Evolutionary conservation across 1,139 yeast species (phyloP).

Genomic region (Blastobotrys apis): DNA sequence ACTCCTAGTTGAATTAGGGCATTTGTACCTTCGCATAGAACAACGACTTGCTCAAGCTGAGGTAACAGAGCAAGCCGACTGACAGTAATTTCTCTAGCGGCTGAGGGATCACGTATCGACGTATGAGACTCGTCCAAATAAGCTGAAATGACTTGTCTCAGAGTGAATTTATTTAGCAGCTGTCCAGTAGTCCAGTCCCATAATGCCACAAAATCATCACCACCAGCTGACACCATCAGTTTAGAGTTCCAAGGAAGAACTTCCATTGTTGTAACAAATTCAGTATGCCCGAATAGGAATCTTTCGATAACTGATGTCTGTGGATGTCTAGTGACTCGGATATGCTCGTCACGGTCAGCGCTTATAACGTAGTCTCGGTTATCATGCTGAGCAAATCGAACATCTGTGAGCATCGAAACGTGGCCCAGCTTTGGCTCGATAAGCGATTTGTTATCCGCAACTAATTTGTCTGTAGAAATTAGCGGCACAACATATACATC

Average conservation of each 20-base stretch:
- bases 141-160: slow-evolving; percentile 37
- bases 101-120: slow-evolving; percentile 34
- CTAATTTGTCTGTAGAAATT: slow-evolving; percentile 20
- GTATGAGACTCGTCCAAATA: slow-evolving; percentile 23
- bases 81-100: slow-evolving; percentile 59
- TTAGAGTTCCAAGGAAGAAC: slow-evolving; percentile 48
- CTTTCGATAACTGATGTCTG: slow-evolving; percentile 70
- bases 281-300: slow-evolving; percentile 83
- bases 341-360: slow-evolving; percentile 95
- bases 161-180: slow-evolving; percentile 46
- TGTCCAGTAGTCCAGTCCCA: slow-evolving; percentile 71
- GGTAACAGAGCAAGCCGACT: slow-evolving; percentile 58
- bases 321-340: slow-evolving; percentile 81
- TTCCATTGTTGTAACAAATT: slow-evolving; percentile 65
- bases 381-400: slow-evolving; percentile 42
- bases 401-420: slow-evolving; percentile 89
- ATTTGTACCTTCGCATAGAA: slow-evolving; percentile 7
- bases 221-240: slow-evolving; percentile 77
- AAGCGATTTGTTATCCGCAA: slow-evolving; percentile 40
- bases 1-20: slow-evolving; percentile 1
- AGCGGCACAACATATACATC: slow-evolving; percentile 68
- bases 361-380: slow-evolving; percentile 61
- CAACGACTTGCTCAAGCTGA: slow-evolving; percentile 7
- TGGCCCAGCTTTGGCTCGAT: slow-evolving; percentile 81
- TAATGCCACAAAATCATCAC: slow-evolving; percentile 68